phyloP scores from a whole-genome alignment of 345 rosid species.

The Rhodamnia argentea region DNA sequence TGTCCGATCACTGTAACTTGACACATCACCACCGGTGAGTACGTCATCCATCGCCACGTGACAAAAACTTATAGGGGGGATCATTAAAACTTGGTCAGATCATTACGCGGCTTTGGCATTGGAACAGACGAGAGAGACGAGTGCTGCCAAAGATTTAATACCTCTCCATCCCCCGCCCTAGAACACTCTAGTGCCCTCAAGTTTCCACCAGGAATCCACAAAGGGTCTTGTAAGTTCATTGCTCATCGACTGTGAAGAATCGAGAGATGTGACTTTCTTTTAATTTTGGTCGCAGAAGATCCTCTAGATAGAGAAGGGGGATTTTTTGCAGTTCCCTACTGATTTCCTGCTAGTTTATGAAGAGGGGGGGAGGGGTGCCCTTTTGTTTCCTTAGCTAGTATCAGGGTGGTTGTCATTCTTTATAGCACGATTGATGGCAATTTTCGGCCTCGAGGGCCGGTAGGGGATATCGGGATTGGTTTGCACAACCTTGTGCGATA shows the following conservation, averaged over 20 bases:
- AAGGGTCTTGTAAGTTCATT: not conserved
- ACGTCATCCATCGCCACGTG: not conserved
- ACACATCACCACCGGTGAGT: not conserved
- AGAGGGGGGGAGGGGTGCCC: not conserved
- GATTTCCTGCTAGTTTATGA: not conserved
- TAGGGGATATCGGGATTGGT: not conserved
- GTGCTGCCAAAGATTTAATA: not conserved
- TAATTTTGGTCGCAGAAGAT: not conserved
- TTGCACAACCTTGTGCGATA: not conserved
- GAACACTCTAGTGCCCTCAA: not conserved
- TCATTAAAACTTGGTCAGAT: not conserved
- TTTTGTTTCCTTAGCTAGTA: not conserved
- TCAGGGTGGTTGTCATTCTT: not conserved
- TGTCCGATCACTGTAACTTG: slow-evolving; percentile 1
- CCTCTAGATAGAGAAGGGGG: not conserved
- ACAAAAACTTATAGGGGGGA: not conserved
- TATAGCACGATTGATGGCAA: not conserved
- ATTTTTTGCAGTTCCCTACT: not conserved
- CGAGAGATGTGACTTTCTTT: not conserved
- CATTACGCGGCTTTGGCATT: not conserved
- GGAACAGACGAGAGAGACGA: not conserved
- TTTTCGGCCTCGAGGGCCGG: not conserved
- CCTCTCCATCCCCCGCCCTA: not conserved
- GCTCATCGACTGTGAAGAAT: not conserved
- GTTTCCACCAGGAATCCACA: not conserved